These are phyloP conservation scores for Naumovozyma dairenensis DNA, from an alignment of 805 yeast genomes.

Conservation along the genomic window DNA sequence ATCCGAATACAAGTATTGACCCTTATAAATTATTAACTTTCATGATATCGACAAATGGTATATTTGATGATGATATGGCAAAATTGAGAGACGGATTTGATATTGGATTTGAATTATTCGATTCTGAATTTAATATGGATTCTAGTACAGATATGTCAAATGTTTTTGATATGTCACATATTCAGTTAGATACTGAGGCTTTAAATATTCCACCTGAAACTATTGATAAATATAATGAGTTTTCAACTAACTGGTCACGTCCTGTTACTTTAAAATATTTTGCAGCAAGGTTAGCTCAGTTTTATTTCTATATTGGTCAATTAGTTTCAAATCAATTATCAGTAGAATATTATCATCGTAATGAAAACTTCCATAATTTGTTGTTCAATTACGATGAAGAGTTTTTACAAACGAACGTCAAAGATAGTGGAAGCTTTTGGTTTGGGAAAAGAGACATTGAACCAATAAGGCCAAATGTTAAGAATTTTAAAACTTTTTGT, in stretches of 20 bases:
- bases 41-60: constrained; percentile 30
- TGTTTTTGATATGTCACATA: constrained; percentile 1
- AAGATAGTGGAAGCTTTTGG: constrained; percentile 43
- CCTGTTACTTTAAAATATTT: constrained; percentile 50
- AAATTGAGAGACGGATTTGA: constrained; percentile 37
- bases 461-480: constrained; percentile 30
- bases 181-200: not conserved
- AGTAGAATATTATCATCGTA: constrained; percentile 45
- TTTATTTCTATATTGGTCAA: constrained; percentile 21
- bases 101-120: constrained; percentile 36
- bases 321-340: constrained; percentile 32
- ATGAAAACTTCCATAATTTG: constrained; percentile 34
- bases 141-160: constrained; percentile 1
- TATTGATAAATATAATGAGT: constrained; percentile 20
- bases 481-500: constrained; percentile 37
- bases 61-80: constrained; percentile 35
- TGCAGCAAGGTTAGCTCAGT: constrained; percentile 44
- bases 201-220: too few relatives aligned
- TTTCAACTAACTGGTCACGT: constrained; percentile 37
- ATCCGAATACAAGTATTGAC: constrained; percentile 40
- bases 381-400: constrained; percentile 31
- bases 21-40: constrained; percentile 33
- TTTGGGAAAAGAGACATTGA: constrained; percentile 44
- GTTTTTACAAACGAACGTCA: constrained; percentile 25
- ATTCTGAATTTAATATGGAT: constrained; percentile 9